Base-by-base conservation (phyloP, 2,329 filamentous ascomycete genomes). In the Fusarium napiforme region DNA sequence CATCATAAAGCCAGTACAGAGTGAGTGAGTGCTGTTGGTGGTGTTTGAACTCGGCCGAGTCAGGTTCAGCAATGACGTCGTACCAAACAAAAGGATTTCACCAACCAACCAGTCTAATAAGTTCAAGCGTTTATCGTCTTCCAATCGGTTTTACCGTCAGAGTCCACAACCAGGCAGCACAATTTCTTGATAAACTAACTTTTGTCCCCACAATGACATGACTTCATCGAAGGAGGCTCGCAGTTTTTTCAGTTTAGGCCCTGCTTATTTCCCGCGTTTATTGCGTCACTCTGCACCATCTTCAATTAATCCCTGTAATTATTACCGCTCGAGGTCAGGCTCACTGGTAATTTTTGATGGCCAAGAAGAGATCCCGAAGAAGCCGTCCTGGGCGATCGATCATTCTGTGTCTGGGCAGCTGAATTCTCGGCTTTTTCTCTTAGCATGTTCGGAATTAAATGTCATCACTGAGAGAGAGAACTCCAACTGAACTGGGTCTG, bases 161-260 rank as follows among this genome's bases (percentile, higher is more conserved):
- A 36, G n/a, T 63, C 58, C 62, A 59, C 36, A 43, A 28, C 64
- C 30, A 69, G 67, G 67, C 67, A 69, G 40, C 67, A 69, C 65
- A 69, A 69, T 69, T 69, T 69, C 58, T 30, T 69, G 46, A 37
- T 23, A 61, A 46, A 58, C 57, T 39, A 45, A 42, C 19, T 3
- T 37, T 40, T 7, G 23, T 42, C 34, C 60, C 67, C 67, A 69
- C 59, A 65, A 59, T 68, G 57, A 49, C 37, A 69, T 69, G 66
- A 32, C 64, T 57, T 64, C 8, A 28, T 52, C 26, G 14, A 45
- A 39, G 39, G 58, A 65, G 49, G 26, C 45, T 43, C 39, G 32
- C 19, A 36, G 34, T 5, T 32, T 55, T 50, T 26, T 26, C 3
- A 12, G 42, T 15, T 32, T 64, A 64, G 28, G 50, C 7, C 67